Evolutionary conservation across 2,329 filamentous ascomycete genomes (phyloP), one percentile per base, ranked within the genome.

Genomic region (Claviceps lovelessii): DNA sequence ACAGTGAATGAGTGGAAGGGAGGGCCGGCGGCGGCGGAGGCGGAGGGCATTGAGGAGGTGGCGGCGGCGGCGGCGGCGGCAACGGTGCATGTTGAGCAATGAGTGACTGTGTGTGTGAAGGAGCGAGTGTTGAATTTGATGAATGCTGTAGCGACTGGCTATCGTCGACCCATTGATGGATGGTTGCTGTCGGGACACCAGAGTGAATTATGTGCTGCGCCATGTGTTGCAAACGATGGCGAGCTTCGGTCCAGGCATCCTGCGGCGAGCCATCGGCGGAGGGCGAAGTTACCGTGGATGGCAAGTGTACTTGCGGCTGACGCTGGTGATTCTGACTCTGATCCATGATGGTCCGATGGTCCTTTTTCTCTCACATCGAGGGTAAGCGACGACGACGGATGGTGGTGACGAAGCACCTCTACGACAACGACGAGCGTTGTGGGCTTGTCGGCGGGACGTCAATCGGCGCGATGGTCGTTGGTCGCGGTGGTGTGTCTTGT

Each of bases 141-240:
- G 56, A 54, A 47, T 65, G 68, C 60, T 64, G 64, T 49, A 67
- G 61, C 42, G 67, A 64, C 58, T 67, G 65, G 60, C 66, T 67
- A 52, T 67, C 65, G 54, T 71, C 69, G 54, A 72, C 68, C 65
- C 67, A 69, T 63, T 71, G 69, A 55, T 72, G 69, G 33, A 72
- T 66, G 45, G 70, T 61, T 55, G 74, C 72, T 60, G 69, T 71
- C 52, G 72, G 73, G 10, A 74, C 61, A 48, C 72, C 72, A 17
- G 71, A 72, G 57, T 73, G 72, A 58, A 74, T 74, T 58, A 74
- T 62, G 49, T 69, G 69, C 63, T 74, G 71, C 7, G 74, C 67
- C 58, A 74, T 62, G 49, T 69, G 69, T 63, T 74, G 71, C 7
- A 74, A 67, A 55, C 73, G 74, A 61, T 73, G 72, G 49, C 72